Conservation (phyloP, 192 early-diverging fungal genomes). For the Jimgerdemannia flammicorona region DNA sequence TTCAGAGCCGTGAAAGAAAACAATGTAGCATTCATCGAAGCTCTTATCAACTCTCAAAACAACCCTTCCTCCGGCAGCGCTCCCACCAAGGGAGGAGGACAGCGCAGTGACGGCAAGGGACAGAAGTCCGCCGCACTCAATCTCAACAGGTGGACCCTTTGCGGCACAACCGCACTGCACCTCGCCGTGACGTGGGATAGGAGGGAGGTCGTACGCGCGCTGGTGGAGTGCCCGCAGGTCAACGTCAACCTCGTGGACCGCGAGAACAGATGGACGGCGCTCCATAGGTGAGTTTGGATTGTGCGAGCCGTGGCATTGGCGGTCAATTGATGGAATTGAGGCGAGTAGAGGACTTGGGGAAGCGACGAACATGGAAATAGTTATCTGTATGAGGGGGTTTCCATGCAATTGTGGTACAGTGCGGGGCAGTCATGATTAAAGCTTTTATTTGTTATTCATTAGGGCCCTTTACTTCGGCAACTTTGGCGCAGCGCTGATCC, state of each 20-base stretch:
- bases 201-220: slow-evolving; percentile 17
- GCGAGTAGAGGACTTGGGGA: no score
- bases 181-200: slow-evolving; percentile 36
- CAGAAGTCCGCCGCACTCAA: slow-evolving; percentile 17
- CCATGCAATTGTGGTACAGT: no score
- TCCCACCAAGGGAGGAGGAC: slow-evolving; percentile 11
- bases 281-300: slow-evolving; percentile 46
- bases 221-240: slow-evolving; percentile 38
- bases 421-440: not conserved
- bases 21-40: slow-evolving; percentile 27
- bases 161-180: slow-evolving; percentile 43
- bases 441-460: not conserved
- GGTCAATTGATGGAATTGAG: no score
- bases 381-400: not conserved
- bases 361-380: not conserved
- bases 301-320: no score
- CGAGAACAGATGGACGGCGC: slow-evolving; percentile 68
- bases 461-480: slow-evolving; percentile 59
- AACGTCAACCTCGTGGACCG: slow-evolving; percentile 58
- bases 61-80: slow-evolving; percentile 7
- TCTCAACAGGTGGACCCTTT: slow-evolving; percentile 32
- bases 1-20: slow-evolving; percentile 31
- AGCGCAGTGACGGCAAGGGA: slow-evolving; percentile 7
- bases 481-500: slow-evolving; percentile 44
- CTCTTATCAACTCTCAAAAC: slow-evolving; percentile 9